Evolutionary conservation across 2,329 filamentous ascomycete species (phyloP).

Genomic region (Sporothrix pseudoabietina): DNA sequence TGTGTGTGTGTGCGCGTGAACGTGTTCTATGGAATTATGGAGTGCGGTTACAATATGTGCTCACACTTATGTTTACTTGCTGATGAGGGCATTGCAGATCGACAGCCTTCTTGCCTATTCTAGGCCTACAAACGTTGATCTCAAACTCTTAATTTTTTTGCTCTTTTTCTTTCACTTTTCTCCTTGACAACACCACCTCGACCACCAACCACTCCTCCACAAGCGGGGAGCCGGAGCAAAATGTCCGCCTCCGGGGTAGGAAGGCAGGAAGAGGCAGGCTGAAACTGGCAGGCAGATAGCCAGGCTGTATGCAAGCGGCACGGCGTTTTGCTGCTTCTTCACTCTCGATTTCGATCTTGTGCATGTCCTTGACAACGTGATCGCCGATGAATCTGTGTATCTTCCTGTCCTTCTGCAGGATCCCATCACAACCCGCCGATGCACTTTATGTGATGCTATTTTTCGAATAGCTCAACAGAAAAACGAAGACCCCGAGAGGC

Average conservation of each 20-base stretch:
- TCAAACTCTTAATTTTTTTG: background rate
- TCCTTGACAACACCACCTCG: background rate
- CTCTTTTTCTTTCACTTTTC: background rate
- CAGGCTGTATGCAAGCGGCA: slow-evolving; percentile 5
- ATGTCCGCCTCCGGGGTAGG: slow-evolving; percentile 14
- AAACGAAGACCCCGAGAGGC: background rate
- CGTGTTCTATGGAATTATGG: background rate
- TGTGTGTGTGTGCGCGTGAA: background rate
- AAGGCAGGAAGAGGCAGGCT: background rate
- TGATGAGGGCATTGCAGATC: slow-evolving; percentile 11
- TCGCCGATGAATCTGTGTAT: background rate
- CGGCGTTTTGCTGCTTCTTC: background rate
- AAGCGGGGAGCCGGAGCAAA: slow-evolving; percentile 21
- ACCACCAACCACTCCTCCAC: background rate
- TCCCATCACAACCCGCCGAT: background rate
- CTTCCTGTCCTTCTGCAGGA: background rate
- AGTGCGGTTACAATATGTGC: background rate
- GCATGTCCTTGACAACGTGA: background rate
- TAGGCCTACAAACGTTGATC: background rate
- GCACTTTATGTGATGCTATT: background rate
- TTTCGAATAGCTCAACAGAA: background rate
- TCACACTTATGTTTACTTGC: too few species aligned
- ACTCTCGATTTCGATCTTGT: background rate
- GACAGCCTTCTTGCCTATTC: background rate
- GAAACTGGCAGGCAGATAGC: background rate